Evolutionary conservation across 2,329 filamentous ascomycete genomes (phyloP), one percentile per base, ranked within the genome.

Genomic region (Xylaria polymorpha): DNA sequence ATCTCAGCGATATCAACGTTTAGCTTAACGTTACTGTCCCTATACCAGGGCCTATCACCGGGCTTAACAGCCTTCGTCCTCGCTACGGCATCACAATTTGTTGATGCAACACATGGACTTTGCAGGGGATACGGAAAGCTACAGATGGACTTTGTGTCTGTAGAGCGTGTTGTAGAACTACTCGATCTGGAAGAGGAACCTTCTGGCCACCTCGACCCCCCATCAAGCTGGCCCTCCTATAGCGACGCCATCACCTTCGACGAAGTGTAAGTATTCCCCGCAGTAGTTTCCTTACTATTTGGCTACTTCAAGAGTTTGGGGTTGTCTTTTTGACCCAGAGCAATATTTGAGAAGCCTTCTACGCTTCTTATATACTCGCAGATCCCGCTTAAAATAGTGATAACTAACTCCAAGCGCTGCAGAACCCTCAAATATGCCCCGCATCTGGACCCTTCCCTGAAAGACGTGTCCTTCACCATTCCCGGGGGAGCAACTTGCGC

Each of bases 141-240:
- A 1, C 94, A 97, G 78, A 94, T 97, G 87, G 92, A 97, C 77
- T 97, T 97, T 73, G 94, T 97, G 0, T 94, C 92, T 0, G 92
- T 97, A 0, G 94, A 97, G 80, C 88, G 94, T 48, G 91, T 97
- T 0, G 89, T 96, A 10, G 93, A 96, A 79, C 85, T 97, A 0
- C 85, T 96, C 0, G 88, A 92, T 67, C 86, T 97, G 0, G 92
- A 94, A 18, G 88, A 93, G 77, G 94, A 97, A 77, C 83, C 88
- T 0, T 84, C 83, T 0, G 94, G 93, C 0, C 85, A 87, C 0
- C 80, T 93, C 3, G 81, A 87, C 1, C 93, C 93, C 0, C 92
- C 93, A 0, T 89, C 91, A 0, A 87, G 87, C 59, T 97, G 94
- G 94, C 94, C 94, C 0, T 85, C 85, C 0, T 90, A 89, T 63